Evolutionary conservation across 345 rosid genomes (phyloP).

Genomic region (Pugionium cornutum): DNA sequence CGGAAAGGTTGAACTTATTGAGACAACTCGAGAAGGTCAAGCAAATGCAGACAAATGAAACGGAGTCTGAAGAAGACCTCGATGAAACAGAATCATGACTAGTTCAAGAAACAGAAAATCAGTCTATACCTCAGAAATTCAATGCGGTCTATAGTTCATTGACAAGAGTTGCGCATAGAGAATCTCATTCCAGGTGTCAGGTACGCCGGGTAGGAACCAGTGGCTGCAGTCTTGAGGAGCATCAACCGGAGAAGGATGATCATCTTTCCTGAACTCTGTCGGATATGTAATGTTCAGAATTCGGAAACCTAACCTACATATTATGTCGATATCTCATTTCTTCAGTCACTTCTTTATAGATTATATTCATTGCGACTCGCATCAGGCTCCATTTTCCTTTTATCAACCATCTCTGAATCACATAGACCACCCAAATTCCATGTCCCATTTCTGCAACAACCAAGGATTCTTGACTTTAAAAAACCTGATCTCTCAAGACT

Average conservation of each 20-base stretch:
- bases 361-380: constrained; percentile 50
- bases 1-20: constrained; percentile 84
- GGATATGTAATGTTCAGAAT: constrained; percentile 74
- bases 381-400: constrained; percentile 50
- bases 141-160: constrained; percentile 43
- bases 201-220: constrained; percentile 93
- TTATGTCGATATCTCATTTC: constrained; percentile 46
- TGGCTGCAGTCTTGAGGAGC: constrained; percentile 96
- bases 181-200: constrained; percentile 86
- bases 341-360: constrained; percentile 47
- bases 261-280: constrained; percentile 68
- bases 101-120: constrained; percentile 16
- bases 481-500: neutral
- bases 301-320: constrained; percentile 55
- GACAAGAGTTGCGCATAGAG: constrained; percentile 69
- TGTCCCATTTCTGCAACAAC: constrained; percentile 59
- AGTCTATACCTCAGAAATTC: constrained; percentile 24
- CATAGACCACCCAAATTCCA: constrained; percentile 80
- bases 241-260: constrained; percentile 65
- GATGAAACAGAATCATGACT: constrained; percentile 51
- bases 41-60: constrained; percentile 59
- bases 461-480: neutral
- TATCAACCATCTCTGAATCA: constrained; percentile 51
- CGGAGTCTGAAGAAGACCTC: constrained; percentile 52
- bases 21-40: constrained; percentile 91